Evolutionary conservation across 192 early-diverging fungal genomes (phyloP), one percentile per base, ranked within the genome.

Genomic region (Kappamyces sp.): DNA sequence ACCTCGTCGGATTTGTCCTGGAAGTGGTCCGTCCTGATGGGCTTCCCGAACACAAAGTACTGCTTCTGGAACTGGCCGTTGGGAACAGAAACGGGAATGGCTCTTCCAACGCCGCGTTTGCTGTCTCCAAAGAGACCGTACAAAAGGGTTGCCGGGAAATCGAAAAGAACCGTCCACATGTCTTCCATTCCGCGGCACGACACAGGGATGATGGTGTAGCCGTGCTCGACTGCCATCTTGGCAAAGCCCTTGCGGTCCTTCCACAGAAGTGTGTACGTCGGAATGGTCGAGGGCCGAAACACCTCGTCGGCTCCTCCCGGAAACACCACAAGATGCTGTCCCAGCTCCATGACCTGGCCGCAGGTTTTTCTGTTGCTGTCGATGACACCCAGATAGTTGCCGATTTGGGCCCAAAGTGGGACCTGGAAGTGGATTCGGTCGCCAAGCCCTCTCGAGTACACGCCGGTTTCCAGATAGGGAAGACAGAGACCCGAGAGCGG

Each of bases 191-290:
- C 69, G 33, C 66, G 40, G 32, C 37, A 44, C 32, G 54, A 53
- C 38, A 66, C 63, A 35, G 69, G 69, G 2, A 71, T n/a, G 37
- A 71, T 67, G 2, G 33, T 49, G 69, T 71, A 71, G 13, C 61
- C 65, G 37, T 71, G 57, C 35, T 71, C 47, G 6, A 47, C 38
- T 1, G 69, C 64, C 32, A 71, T 15, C 34, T 49, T 55, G 7
- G 61, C 61, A 46, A 71, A 71, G 12, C 69, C 69, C 1, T 35
- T 34, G 34, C 65, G 52, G 41, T 68, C 39, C 43, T 64, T 68
- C 69, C 69, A 71, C 51, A 52, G 51, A 10, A 71, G 13, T 33
- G 59, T 34, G 34, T 61, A 50, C 35, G 34, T 61, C 47, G 46
- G 59, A n/a, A 61, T 34, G 2, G 32, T 34, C 49, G 15, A 34